Percentiles rank a stretch among this genome's conserved stretches.
Evolutionary conservation across 225 moss, liverwort and hornwort species (phyloP).

Genomic region (Pseudisothecium myosuroides): DNA sequence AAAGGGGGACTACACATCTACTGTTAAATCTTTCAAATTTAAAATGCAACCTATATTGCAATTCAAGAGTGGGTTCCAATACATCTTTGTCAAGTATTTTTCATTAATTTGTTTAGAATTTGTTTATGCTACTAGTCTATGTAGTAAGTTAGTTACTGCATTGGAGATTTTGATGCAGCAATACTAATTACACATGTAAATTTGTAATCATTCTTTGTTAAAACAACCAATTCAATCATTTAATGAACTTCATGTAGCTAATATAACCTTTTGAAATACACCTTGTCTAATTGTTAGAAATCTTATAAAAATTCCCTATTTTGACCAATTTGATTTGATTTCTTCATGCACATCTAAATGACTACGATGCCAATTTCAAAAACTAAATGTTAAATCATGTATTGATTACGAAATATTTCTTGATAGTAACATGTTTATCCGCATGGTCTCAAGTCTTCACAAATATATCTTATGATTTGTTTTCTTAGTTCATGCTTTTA

Average conservation of each 20-base stretch:
- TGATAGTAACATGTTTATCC: too few relatives aligned
- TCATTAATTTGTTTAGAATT: background rate
- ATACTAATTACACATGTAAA: too few relatives aligned
- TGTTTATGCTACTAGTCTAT: accelerated
- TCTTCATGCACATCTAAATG: background rate
- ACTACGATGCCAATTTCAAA: accelerated
- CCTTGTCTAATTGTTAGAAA: background rate
- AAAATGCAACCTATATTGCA: too few relatives aligned
- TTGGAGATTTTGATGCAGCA: background rate
- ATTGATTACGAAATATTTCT: too few relatives aligned
- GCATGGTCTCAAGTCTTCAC: too few relatives aligned
- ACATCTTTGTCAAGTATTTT: background rate
- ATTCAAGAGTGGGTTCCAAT: background rate
- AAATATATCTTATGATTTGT: too few relatives aligned
- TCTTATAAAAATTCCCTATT: background rate
- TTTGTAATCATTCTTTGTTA: background rate
- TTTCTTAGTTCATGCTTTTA: background rate
- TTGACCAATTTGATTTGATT: background rate
- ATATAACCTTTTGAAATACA: background rate
- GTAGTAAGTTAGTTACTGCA: accelerated
- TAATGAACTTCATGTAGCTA: accelerated
- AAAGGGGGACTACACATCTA: accelerated
- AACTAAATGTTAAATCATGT: too few relatives aligned
- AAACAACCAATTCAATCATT: background rate
- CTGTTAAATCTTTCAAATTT: background rate